Conservation (phyloP, 2,329 filamentous ascomycete species). For the Sclerotinia subarctica region DNA sequence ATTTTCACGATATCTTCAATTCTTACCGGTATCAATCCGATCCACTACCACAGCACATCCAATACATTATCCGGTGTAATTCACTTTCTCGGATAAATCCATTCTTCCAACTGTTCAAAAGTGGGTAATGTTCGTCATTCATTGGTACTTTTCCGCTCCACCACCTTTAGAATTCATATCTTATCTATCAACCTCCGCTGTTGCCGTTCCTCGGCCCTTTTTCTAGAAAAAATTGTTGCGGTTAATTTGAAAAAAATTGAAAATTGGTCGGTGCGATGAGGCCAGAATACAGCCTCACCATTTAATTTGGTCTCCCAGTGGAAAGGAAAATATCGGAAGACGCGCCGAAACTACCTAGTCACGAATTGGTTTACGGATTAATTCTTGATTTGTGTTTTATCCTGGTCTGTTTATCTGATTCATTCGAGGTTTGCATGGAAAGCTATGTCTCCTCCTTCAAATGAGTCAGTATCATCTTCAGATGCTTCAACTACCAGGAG, state of each 20-base stretch:
- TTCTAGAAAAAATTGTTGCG: neutral
- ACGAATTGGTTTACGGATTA: neutral
- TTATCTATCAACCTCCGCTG: neutral
- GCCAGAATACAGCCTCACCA: conserved; percentile 7
- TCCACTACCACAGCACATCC: neutral
- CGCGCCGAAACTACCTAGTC: conserved; percentile 8
- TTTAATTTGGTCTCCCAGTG: neutral
- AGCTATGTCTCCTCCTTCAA: conserved; percentile 10
- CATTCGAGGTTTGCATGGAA: neutral
- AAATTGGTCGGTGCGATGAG: neutral
- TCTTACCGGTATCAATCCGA: neutral
- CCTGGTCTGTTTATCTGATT: neutral
- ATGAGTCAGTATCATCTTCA: neutral
- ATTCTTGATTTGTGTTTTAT: neutral
- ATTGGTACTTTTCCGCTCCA: neutral
- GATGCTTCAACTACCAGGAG: neutral
- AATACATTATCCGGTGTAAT: neutral
- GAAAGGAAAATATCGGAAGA: conserved; percentile 1
- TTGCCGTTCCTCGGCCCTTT: conserved; percentile 17
- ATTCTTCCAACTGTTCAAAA: neutral
- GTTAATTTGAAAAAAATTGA: neutral
- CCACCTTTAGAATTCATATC: neutral
- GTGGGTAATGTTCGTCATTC: neutral
- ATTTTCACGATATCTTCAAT: neutral
- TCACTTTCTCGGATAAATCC: neutral